Evolutionary conservation across 106 monocot genomes (phyloP).

Genomic region (Chionographis japonica): DNA sequence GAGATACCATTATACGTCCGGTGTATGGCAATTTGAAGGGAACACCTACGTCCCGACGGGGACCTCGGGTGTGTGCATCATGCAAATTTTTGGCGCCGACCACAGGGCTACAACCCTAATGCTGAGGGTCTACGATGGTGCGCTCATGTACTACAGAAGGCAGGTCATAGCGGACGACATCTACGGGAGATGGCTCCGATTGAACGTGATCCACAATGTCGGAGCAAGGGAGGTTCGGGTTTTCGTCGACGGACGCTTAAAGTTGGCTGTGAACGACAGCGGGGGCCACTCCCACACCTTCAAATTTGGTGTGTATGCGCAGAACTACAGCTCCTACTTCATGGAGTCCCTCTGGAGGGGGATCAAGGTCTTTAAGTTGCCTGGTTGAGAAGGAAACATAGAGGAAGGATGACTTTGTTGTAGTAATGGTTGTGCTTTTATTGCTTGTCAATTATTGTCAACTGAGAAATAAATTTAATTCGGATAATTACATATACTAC

Average conservation of each 20-base stretch:
- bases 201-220: conserved; percentile 4
- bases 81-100: conserved; percentile 1
- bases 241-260: neutral
- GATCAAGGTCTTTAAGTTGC: neutral
- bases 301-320: conserved; percentile 7
- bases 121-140: conserved; percentile 18
- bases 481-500: too few relatives aligned
- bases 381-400: neutral
- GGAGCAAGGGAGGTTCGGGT: neutral
- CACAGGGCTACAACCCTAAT: conserved; percentile 5
- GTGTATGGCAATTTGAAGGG: too few relatives aligned
- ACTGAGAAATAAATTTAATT: too few relatives aligned
- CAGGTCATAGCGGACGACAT: neutral
- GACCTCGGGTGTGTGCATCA: conserved; percentile 1
- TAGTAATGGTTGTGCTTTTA: too few relatives aligned
- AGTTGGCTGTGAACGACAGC: neutral
- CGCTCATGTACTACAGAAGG: neutral
- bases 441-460: too few relatives aligned
- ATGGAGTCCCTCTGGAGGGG: conserved; percentile 9
- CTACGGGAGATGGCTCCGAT: neutral
- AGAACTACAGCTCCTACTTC: neutral
- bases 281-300: neutral
- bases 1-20: too few relatives aligned
- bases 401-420: too few relatives aligned
- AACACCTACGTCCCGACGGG: too few relatives aligned